These are phyloP conservation scores for Paramecium primaurelia DNA, from an alignment of 73 alveolate species.

Conservation along the genomic window DNA sequence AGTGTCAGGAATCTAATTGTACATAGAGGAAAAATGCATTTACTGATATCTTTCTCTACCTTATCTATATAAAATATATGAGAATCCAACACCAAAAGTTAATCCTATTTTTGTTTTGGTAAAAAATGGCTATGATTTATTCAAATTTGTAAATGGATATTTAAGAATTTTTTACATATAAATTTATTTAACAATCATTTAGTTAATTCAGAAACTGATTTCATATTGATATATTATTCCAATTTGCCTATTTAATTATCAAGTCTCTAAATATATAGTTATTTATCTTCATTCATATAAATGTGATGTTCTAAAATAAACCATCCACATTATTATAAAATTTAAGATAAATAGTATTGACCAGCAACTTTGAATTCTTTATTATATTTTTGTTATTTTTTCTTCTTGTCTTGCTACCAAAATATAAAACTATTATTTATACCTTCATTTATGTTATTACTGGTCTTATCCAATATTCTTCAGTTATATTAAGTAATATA, in stretches of 20 bases:
- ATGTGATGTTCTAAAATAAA: neutral
- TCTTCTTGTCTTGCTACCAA: neutral
- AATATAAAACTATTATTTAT: neutral
- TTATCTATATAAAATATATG: neutral
- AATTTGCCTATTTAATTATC: neutral
- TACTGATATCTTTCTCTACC: neutral
- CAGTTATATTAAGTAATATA: neutral
- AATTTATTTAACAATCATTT: neutral
- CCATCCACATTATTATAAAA: neutral
- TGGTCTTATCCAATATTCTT: neutral
- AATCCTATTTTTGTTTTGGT: neutral
- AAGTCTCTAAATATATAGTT: neutral
- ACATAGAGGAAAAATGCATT: slow-evolving; percentile 21
- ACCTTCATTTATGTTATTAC: neutral
- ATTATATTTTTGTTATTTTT: neutral
- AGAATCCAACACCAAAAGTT: neutral
- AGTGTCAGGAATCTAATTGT: neutral
- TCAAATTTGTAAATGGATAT: neutral
- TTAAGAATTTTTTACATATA: neutral
- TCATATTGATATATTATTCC: slow-evolving; percentile 20
- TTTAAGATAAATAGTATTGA: neutral
- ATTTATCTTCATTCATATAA: neutral
- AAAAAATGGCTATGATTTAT: neutral
- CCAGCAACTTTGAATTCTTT: slow-evolving; percentile 23
- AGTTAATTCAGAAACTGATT: neutral